phyloP scores from a whole-genome alignment of 495 filamentous ascomycete genomes.

The Cairneyella variabilis region DNA sequence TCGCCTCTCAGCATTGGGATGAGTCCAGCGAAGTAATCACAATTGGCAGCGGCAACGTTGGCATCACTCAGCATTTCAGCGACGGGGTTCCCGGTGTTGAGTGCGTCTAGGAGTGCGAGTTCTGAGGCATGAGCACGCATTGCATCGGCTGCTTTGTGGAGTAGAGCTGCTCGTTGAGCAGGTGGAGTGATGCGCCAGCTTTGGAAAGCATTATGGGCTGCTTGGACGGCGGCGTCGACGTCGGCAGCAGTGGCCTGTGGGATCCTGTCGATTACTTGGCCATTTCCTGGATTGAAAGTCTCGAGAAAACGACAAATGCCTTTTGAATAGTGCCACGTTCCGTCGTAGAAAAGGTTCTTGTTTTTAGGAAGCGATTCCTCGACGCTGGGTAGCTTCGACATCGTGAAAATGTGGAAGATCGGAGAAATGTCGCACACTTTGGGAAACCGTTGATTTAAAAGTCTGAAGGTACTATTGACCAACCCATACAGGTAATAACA shows the following conservation, averaged over 20 bases:
- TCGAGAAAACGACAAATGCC: background rate
- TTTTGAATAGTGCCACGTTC: background rate
- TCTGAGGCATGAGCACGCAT: slow-evolving; percentile 84
- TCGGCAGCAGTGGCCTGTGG: slow-evolving; percentile 41
- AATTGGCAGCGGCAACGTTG: slow-evolving; percentile 65
- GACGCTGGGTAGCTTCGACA: background rate
- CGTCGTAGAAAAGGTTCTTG: background rate
- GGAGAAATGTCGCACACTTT: too few relatives aligned
- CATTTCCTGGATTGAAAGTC: background rate
- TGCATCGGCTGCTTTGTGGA: slow-evolving; percentile 83
- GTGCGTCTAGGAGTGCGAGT: slow-evolving; percentile 79
- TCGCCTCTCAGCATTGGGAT: slow-evolving; percentile 65
- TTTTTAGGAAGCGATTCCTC: background rate
- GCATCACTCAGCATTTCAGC: slow-evolving; percentile 68
- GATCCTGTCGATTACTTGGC: slow-evolving; percentile 19
- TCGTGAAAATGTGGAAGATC: too few relatives aligned
- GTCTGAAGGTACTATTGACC: too few relatives aligned
- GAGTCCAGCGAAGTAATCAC: slow-evolving; percentile 76
- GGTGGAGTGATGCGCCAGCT: slow-evolving; percentile 68
- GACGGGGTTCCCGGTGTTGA: slow-evolving; percentile 71
- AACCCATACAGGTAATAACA: too few relatives aligned
- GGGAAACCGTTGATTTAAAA: too few relatives aligned
- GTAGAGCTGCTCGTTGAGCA: slow-evolving; percentile 71
- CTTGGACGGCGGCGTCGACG: slow-evolving; percentile 54
- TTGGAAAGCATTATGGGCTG: slow-evolving; percentile 65